A percentile compares a stretch with the other conserved stretches of the same genome.
These are phyloP conservation scores for Lentinula aciculospora DNA, from an alignment of 768 basidiomycete species.

Conservation along the genomic window DNA sequence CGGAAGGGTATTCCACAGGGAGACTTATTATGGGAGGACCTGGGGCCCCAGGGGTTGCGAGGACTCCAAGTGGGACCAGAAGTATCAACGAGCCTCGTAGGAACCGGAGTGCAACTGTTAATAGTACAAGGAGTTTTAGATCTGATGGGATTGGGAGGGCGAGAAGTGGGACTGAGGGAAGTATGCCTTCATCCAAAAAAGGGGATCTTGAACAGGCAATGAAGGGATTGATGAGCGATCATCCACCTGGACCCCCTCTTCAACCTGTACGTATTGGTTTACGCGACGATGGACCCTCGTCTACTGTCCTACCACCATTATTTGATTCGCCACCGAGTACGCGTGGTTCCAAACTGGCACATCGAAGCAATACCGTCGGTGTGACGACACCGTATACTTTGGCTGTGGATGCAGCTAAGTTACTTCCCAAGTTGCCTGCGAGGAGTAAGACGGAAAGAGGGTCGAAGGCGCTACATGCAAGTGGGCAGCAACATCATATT, in stretches of 20 bases:
- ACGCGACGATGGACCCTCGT: neutral
- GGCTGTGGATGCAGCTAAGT: slow-evolving; percentile 27
- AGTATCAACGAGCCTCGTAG: neutral
- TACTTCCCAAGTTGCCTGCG: slow-evolving; percentile 48
- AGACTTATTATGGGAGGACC: slow-evolving; percentile 30
- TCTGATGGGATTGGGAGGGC: slow-evolving; percentile 10
- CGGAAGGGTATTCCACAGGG: slow-evolving; percentile 24
- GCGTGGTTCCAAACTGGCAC: slow-evolving; percentile 14
- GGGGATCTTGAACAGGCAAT: slow-evolving; percentile 39
- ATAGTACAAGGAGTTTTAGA: neutral
- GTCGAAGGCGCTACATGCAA: slow-evolving; percentile 7
- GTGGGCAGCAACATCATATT: slow-evolving; percentile 19
- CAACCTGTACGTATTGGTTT: neutral
- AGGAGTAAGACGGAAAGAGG: slow-evolving; percentile 42
- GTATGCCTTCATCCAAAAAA: slow-evolving; percentile 10
- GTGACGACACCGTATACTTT: slow-evolving; percentile 25
- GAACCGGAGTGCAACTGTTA: neutral
- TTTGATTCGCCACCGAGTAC: neutral
- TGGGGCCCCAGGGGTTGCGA: slow-evolving; percentile 22
- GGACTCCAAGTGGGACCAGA: slow-evolving; percentile 16
- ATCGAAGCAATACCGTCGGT: slow-evolving; percentile 50
- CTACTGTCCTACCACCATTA: neutral
- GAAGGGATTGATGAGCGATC: slow-evolving; percentile 45
- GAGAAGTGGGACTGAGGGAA: slow-evolving; percentile 19
- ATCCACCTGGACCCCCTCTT: neutral